Evolutionary conservation across 1,284 basidiomycete genomes (phyloP).

Genomic region (Sanguinoderma infundibulare): DNA sequence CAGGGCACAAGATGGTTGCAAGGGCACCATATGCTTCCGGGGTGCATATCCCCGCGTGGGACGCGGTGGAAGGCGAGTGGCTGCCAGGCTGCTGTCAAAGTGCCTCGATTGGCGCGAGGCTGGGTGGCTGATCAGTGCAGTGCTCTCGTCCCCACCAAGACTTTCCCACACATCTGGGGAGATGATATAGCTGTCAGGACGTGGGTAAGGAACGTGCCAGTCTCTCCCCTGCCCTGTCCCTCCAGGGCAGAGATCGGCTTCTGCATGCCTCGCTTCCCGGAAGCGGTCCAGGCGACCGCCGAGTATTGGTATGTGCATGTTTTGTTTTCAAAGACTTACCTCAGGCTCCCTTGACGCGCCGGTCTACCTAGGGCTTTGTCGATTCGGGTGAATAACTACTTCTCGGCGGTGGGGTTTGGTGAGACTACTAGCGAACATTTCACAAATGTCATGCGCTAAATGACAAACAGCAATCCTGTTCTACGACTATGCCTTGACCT

Average conservation of each 20-base stretch:
- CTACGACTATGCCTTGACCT: constrained; percentile 14
- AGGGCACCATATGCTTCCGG: no score
- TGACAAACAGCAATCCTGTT: constrained; percentile 6
- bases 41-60: no score
- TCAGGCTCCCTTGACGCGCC: not conserved
- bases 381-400: constrained; percentile 17
- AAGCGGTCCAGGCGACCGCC: constrained; percentile 12
- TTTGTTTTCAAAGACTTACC: no score
- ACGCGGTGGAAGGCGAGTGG: not conserved
- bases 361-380: constrained; percentile 9
- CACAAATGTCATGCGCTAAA: not conserved
- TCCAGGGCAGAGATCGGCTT: not conserved
- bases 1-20: no score
- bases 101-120: not conserved
- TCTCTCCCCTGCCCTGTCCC: not conserved
- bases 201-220: not conserved
- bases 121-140: not conserved
- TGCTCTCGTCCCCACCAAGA: not conserved
- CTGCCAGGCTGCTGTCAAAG: not conserved
- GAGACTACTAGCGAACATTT: not conserved
- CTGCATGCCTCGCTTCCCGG: not conserved
- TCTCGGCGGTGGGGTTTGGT: constrained; percentile 14
- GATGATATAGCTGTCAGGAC: not conserved
- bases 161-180: not conserved
- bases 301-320: constrained; percentile 24